These are phyloP conservation scores for Alternaria longipes DNA, from an alignment of 2,329 filamentous ascomycete species.

Conservation along the genomic window DNA sequence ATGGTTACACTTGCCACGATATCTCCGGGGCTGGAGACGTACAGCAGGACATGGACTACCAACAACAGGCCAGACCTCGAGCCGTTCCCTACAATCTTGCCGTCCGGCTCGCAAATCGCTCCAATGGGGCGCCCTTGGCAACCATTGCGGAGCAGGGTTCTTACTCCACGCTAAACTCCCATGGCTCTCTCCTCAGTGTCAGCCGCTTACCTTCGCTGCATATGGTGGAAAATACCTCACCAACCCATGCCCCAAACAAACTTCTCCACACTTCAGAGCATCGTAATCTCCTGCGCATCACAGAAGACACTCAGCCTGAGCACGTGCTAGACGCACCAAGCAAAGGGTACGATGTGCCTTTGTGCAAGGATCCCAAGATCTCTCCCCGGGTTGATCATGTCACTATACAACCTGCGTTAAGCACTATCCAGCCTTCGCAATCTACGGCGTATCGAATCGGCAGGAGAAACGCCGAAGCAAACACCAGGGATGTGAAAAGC, in stretches of 20 bases:
- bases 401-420: conserved; percentile 20
- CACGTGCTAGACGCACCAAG: neutral
- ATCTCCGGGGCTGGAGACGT: conserved; percentile 8
- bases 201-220: conserved; percentile 30
- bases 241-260: conserved; percentile 19
- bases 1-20: conserved; percentile 24
- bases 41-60: conserved; percentile 15
- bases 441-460: conserved; percentile 12
- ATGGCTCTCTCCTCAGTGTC: conserved; percentile 37
- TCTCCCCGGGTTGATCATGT: conserved; percentile 13
- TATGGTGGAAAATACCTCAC: conserved; percentile 25
- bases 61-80: conserved; percentile 30
- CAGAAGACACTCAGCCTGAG: conserved; percentile 27
- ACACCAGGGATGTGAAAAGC: conserved; percentile 26
- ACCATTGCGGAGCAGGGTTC: conserved; percentile 57
- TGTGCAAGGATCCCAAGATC: conserved; percentile 9
- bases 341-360: conserved; percentile 4
- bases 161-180: conserved; percentile 51
- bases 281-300: conserved; percentile 25
- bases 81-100: conserved; percentile 36
- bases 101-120: conserved; percentile 38
- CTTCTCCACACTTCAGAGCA: conserved; percentile 32
- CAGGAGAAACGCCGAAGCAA: conserved; percentile 11
- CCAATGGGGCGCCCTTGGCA: conserved; percentile 52
- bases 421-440: conserved; percentile 10